Conservation (phyloP, 768 basidiomycete genomes). For the Coprinellus micaceus region DNA sequence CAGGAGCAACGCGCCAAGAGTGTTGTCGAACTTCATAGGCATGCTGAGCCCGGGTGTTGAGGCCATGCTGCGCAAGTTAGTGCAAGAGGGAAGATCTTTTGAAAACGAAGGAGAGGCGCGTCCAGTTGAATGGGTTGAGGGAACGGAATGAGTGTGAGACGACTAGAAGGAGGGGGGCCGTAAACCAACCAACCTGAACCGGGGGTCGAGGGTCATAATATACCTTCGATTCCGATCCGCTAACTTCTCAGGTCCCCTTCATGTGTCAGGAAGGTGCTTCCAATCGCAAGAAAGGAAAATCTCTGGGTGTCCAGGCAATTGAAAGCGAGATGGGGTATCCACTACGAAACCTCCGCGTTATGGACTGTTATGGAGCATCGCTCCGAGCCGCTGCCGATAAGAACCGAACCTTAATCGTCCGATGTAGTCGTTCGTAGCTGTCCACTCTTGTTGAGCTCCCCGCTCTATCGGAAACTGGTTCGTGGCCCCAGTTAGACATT, state of each 20-base stretch:
- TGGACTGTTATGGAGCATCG: neutral
- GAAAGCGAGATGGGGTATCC: neutral
- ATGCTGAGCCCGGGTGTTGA: neutral
- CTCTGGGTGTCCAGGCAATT: neutral
- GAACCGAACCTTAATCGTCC: neutral
- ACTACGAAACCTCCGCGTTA: neutral
- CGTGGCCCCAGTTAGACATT: too few species aligned
- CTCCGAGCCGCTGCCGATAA: too few species aligned
- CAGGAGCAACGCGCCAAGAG: slow-evolving; percentile 51
- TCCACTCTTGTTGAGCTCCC: too few species aligned
- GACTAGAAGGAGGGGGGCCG: neutral
- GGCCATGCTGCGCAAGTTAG: neutral
- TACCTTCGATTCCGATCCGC: neutral
- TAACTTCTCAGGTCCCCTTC: neutral
- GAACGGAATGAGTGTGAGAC: neutral
- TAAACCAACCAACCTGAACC: neutral
- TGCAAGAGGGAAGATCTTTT: neutral
- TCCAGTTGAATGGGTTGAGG: neutral
- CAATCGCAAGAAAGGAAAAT: neutral
- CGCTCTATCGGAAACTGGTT: too few species aligned
- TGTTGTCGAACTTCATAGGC: slow-evolving; percentile 37
- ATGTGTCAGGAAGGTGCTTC: neutral
- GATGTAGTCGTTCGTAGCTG: neutral
- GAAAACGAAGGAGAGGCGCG: neutral
- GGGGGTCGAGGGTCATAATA: neutral